These are phyloP conservation scores for Aegilops sharonensis DNA, from an alignment of 176 grass and related monocot species.

Conservation along the genomic window DNA sequence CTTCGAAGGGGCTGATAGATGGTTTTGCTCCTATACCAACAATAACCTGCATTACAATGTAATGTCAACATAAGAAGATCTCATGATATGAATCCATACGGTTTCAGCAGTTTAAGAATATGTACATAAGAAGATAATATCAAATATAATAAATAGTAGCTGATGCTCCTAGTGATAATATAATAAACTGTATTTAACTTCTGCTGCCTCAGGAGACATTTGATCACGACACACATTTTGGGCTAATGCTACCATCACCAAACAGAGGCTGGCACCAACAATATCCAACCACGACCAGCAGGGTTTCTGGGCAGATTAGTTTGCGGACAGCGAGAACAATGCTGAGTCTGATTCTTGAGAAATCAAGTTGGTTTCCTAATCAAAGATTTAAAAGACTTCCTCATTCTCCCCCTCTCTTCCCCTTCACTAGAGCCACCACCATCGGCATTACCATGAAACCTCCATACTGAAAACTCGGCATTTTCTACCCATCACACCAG, in stretches of 20 bases:
- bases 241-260: neutral
- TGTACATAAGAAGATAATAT: neutral
- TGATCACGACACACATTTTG: neutral
- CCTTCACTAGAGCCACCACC: neutral
- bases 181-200: neutral
- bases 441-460: no score
- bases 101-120: neutral
- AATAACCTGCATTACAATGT: slow-evolving; percentile 59
- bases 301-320: neutral
- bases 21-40: slow-evolving; percentile 94
- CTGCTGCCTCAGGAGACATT: neutral
- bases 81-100: neutral
- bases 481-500: no score
- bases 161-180: neutral
- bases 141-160: neutral
- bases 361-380: neutral
- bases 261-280: no score
- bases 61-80: slow-evolving; percentile 3
- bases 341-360: neutral
- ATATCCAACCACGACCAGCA: no score
- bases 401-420: neutral
- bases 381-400: neutral
- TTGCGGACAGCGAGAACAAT: neutral
- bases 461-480: no score
- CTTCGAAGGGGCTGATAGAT: slow-evolving; percentile 81